Percentiles rank a stretch among this genome's conserved stretches.
phyloP scores from a whole-genome alignment of 2,329 filamentous ascomycete genomes.

The Aspergillus sclerotialis region DNA sequence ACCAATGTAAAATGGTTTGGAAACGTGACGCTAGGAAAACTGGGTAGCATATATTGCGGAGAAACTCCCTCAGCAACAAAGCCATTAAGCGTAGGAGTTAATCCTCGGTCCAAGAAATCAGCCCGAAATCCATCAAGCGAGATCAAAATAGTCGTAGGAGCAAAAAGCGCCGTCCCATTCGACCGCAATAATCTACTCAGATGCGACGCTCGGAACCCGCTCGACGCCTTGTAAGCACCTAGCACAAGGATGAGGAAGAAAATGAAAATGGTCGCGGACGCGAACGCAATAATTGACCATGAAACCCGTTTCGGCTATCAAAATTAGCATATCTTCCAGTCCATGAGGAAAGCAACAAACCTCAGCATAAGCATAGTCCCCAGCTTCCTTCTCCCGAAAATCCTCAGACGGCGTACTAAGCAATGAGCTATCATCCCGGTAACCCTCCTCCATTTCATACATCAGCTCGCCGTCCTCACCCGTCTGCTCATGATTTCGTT shows the following conservation, averaged over 20 bases:
- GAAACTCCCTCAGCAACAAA: slow-evolving; percentile 80
- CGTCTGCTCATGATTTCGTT: slow-evolving; percentile 47
- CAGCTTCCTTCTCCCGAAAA: slow-evolving; percentile 22
- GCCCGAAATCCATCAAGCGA: slow-evolving; percentile 94
- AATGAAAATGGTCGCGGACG: slow-evolving; percentile 40
- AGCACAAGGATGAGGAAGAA: slow-evolving; percentile 51
- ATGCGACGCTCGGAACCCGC: slow-evolving; percentile 22
- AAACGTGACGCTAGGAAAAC: slow-evolving; percentile 94
- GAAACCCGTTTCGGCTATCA: slow-evolving; percentile 16
- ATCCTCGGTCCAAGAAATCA: slow-evolving; percentile 75
- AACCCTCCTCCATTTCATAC: slow-evolving; percentile 84
- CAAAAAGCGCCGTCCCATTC: slow-evolving; percentile 85
- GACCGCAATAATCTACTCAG: slow-evolving; percentile 34
- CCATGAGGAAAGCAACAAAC: slow-evolving; percentile 7
- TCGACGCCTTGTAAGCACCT: slow-evolving; percentile 52
- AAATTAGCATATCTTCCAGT: slow-evolving; percentile 5
- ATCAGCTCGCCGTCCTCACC: slow-evolving; percentile 68
- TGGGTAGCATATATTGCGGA: slow-evolving; percentile 85
- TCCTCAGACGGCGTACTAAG: slow-evolving; percentile 54
- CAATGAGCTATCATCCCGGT: slow-evolving; percentile 54
- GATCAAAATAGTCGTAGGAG: slow-evolving; percentile 85
- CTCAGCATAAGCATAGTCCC: slow-evolving; percentile 23
- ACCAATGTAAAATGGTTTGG: slow-evolving; percentile 93
- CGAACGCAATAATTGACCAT: slow-evolving; percentile 30
- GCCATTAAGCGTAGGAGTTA: slow-evolving; percentile 74